Percentiles rank a stretch among this genome's conserved stretches.
Evolutionary conservation across 1,139 yeast genomes (phyloP).

Genomic region (Yamadazyma sp.): DNA sequence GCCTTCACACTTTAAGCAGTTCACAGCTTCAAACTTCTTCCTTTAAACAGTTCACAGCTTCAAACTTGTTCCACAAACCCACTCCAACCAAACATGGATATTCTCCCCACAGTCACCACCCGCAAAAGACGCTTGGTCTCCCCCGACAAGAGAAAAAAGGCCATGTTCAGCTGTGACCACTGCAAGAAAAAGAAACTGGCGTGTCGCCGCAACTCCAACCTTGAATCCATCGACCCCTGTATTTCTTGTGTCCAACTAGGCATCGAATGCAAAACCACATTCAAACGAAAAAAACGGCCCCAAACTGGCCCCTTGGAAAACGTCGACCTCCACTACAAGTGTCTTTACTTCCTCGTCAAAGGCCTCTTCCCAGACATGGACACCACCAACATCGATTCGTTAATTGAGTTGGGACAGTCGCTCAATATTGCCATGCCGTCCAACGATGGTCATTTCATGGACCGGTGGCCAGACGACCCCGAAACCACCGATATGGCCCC

Average conservation of each 20-base stretch:
- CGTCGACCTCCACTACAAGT: constrained; percentile 39
- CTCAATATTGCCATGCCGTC: constrained; percentile 38
- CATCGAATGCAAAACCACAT: constrained; percentile 8
- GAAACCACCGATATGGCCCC: not conserved
- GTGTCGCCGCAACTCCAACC: constrained; percentile 26
- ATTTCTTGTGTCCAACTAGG: constrained; percentile 3
- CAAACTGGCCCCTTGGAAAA: constrained; percentile 33
- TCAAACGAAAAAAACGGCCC: constrained; percentile 5
- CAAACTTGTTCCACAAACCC: not conserved
- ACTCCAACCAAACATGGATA: not conserved
- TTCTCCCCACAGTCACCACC: constrained; percentile 5
- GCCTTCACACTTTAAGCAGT: too few species aligned
- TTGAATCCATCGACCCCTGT: constrained; percentile 8
- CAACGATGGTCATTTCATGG: not conserved
- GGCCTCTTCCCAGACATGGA: constrained; percentile 44
- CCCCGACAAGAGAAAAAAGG: constrained; percentile 18
- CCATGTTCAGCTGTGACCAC: constrained; percentile 43
- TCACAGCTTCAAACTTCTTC: too few species aligned
- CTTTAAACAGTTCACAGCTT: not conserved
- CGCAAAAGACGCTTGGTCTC: constrained; percentile 10
- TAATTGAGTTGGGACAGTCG: constrained; percentile 32
- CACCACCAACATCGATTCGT: constrained; percentile 32
- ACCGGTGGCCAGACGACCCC: not conserved
- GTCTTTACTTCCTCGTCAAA: constrained; percentile 31
- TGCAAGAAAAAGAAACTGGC: constrained; percentile 45